Conservation (phyloP, 2,329 filamentous ascomycete species). For the Alternaria panax region DNA sequence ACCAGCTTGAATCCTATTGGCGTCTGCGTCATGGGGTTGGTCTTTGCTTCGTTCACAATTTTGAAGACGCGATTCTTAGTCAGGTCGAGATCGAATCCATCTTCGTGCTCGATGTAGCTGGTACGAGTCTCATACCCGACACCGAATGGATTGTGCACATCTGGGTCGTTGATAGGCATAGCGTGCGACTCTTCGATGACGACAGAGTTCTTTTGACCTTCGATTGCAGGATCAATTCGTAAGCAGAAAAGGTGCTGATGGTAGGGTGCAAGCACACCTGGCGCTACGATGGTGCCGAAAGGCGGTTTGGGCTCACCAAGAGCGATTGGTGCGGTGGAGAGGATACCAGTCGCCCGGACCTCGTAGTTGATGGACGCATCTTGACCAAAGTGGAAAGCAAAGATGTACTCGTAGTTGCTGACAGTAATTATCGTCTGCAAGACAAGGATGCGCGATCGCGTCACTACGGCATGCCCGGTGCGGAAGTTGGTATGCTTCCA, state of each 20-base stretch:
- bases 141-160: constrained; percentile 11
- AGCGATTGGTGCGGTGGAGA: constrained; percentile 52
- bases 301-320: constrained; percentile 41
- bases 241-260: constrained; percentile 56
- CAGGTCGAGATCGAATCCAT: constrained; percentile 27
- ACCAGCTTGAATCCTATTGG: constrained; percentile 61
- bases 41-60: constrained; percentile 57
- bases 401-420: constrained; percentile 44
- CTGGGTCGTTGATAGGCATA: not conserved
- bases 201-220: constrained; percentile 48
- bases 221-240: constrained; percentile 55
- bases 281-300: constrained; percentile 52
- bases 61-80: constrained; percentile 49
- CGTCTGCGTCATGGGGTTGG: constrained; percentile 59
- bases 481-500: constrained; percentile 43
- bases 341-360: constrained; percentile 54
- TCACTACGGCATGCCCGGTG: constrained; percentile 29
- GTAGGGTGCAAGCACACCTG: constrained; percentile 53
- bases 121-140: constrained; percentile 34
- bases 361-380: constrained; percentile 53
- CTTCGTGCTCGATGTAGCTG: constrained; percentile 18
- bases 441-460: constrained; percentile 31
- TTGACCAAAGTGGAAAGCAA: not conserved
- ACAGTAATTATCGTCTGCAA: constrained; percentile 39
- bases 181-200: not conserved